Conservation (phyloP, 2,329 filamentous ascomycete species). For the Colletotrichum costaricense region DNA sequence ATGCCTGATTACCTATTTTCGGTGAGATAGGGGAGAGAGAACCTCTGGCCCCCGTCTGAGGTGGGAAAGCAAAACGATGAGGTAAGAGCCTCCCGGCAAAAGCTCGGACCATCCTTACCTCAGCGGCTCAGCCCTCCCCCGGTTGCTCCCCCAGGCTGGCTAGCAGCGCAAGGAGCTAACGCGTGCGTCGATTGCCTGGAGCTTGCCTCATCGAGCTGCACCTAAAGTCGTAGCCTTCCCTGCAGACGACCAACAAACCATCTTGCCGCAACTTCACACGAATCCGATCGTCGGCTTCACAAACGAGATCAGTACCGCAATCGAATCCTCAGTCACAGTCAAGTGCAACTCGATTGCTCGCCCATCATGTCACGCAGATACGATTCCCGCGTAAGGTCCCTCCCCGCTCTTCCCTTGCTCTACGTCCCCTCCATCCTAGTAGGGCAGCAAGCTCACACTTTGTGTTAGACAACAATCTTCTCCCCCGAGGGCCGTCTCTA, state of each 20-base stretch:
- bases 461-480: constrained; percentile 93
- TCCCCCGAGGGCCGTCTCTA: constrained; percentile 98
- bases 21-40: background rate
- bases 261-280: constrained; percentile 5
- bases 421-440: constrained; percentile 16
- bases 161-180: constrained; percentile 34
- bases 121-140: constrained; percentile 20
- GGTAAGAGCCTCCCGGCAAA: constrained; percentile 13
- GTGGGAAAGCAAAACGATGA: background rate
- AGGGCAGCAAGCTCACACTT: constrained; percentile 38
- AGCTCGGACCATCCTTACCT: constrained; percentile 31
- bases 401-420: constrained; percentile 40
- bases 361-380: constrained; percentile 92
- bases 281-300: constrained; percentile 19
- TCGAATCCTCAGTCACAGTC: background rate
- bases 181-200: constrained; percentile 40
- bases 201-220: constrained; percentile 37
- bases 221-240: constrained; percentile 30
- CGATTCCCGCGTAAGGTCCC: constrained; percentile 84
- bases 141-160: constrained; percentile 22
- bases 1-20: background rate
- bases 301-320: background rate
- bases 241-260: constrained; percentile 29
- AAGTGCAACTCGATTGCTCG: background rate
- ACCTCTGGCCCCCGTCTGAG: background rate